Evolutionary conservation across 306 rosid species (phyloP), one percentile per base, ranked within the genome.

Genomic region (Corylus heterophylla): DNA sequence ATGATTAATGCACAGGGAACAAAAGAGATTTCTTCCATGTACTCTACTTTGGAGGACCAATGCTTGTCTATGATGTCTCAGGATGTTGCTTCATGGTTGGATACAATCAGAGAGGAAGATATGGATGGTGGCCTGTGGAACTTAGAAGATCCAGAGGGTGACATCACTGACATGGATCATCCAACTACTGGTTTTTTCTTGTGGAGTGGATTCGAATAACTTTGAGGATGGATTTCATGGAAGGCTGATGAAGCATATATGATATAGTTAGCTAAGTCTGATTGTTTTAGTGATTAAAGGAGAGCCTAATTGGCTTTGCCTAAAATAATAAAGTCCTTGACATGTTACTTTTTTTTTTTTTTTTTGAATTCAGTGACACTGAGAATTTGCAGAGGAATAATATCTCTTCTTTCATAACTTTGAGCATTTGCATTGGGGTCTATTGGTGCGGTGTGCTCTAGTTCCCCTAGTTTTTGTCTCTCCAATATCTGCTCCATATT

Each of bases 101-200:
- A 85, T 13, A 54, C 74, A 29, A 50, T 27, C 22, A 70, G 4
- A 22, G 85, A 86, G 67, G 86, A 74, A 56, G 86, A 66, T n/a
- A 42, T 79, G 2, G 80, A 71, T 85, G 80, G 50, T 54, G 67
- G 74, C 59, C 85, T 84, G 18, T 89, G 91, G 95, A 78, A 89
- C 74, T 83, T 87, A 1, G 91, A 82, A 4, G 90, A 82, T 29
- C 22, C 35, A 50, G 71, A 63, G 12, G 74, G 50, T 12, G 59
- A 54, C 35, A 68, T 3, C 45, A 42, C 8, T 0, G 77, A 55
- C 48, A 48, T 31, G 11, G 72, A 20, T 20, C 54, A 66, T 42
- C 81, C 54, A 62, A 42, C 74, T 66, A 55, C 42, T 77, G 70
- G 45, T 54, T 35, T 42, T 79, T 47, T 37, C 11, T 39, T 74